Evolutionary conservation across 2,329 filamentous ascomycete genomes (phyloP), one percentile per base, ranked within the genome.

Genomic region (Xylaria sp.): DNA sequence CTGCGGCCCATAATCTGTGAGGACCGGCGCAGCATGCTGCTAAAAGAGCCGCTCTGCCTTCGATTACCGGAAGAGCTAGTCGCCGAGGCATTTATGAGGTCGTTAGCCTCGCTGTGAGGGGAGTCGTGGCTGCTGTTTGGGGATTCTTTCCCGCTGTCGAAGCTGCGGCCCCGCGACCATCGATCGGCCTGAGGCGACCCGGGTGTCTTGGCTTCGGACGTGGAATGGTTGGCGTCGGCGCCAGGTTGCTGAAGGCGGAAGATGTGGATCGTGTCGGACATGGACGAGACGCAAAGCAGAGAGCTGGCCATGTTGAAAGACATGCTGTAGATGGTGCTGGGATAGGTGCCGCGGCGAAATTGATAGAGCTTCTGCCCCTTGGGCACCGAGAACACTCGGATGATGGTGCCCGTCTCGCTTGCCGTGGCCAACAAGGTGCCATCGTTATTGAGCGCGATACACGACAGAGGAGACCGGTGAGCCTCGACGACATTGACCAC

Each of bases 291-390:
- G 72, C 93, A 97, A 35, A 99, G 85, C 10, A 99, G 82, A 1
- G 93, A 97, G 2, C 93, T 96, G 61, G 91, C 93, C 51, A 93
- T 88, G 76, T 99, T 99, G 79, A 99, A 99, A 1, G 93, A 96
- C 93, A 99, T 97, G 85, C 93, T 96, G 79, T 93, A 97, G 69
- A 99, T 99, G 40, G 92, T 90, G 1, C 93, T 93, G 0, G 95
- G 95, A 77, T 97, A 97, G 2, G 94, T 97, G 43, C 95, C 95
- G 66, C 95, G 88, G 62, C 95, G 87, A 78, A 99, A 99, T 74
- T 99, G 94, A 76, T 93, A 98, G 17, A 99, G 84, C 76, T 98
- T 99, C 72, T 94, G 89, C 10, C 92, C 95, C 66, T 89, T 87
- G 2, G 95, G 95, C 1, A 99, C 87, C 1, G 92, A 92, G 77